Evolutionary conservation across 108 stramenopile genomes (phyloP), one percentile per base, ranked within the genome.

Genomic region (Asterionellopsis glacialis): DNA sequence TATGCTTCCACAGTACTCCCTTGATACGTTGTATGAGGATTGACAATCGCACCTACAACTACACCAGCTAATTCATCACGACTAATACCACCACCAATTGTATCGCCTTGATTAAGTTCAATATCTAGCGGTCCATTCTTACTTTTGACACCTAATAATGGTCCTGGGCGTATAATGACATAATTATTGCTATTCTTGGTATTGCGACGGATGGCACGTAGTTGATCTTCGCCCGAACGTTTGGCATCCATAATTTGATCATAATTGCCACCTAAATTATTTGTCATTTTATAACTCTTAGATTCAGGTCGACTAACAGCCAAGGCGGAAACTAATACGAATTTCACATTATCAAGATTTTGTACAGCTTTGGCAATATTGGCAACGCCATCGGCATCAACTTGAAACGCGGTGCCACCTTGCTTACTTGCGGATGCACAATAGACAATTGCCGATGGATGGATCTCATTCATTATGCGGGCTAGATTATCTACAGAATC

Each of bases 101-200:
- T 55, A 45, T 71, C 70, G 19, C 70, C 70, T 41, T 71, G 70
- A n/a, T 63, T 54, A 16, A 71, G 58, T 60, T 71, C 70, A 18
- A 71, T 39, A 10, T 63, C 53, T 15, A 21, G 52, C 9, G 70
- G 59, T 13, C 70, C 70, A 45, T 42, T 60, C 13, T 71, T 71
- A 7, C 33, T 24, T 42, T 65, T 71, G 11, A 52, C 62, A 28
- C 61, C 59, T 19, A 64, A 52, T 12, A 71, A 42, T 16, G 55
- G 58, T 13, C 70, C 70, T 14, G 70, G 70, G 27, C 70, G 64
- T 15, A 71, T 59, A 40, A 71, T 71, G 19, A 63, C 48, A 41
- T 60, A 71, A n/a, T n/a, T n/a, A n/a, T n/a, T n/a, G n/a, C n/a
- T n/a, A 61, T 40, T 50, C 21, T 58, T 39, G 40, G 21, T 33